Evolutionary conservation across 2,329 filamentous ascomycete genomes (phyloP).

Genomic region (Neodidymelliopsis sp.): DNA sequence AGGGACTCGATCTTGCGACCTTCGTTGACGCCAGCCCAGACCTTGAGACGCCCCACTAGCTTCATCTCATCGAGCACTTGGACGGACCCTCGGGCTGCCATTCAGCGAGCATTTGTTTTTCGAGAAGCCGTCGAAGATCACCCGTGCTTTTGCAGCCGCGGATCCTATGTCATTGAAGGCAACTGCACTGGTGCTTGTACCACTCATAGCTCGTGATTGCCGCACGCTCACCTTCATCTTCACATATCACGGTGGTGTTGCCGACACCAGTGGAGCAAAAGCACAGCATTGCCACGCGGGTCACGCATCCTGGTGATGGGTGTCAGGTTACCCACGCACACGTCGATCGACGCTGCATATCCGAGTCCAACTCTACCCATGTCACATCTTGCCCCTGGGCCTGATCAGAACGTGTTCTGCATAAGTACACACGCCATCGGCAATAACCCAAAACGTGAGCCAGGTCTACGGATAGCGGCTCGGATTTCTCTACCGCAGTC

Average conservation of each 20-base stretch:
- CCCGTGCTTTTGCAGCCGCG: neutral
- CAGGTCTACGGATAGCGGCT: neutral
- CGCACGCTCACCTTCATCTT: neutral
- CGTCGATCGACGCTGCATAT: conserved; percentile 5
- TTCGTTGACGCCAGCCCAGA: conserved; percentile 10
- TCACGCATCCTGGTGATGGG: neutral
- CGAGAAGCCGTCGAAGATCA: conserved; percentile 3
- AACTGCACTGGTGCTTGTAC: neutral
- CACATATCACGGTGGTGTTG: neutral
- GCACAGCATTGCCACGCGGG: neutral
- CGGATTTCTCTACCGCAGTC: no score
- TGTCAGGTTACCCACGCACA: neutral
- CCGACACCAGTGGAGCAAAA: neutral
- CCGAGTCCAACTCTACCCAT: conserved; percentile 4
- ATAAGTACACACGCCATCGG: neutral
- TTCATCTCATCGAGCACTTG: conserved; percentile 1
- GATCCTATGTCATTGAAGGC: neutral
- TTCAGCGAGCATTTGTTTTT: conserved; percentile 8
- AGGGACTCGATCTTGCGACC: neutral
- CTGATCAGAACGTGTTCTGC: neutral
- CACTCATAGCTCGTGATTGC: neutral
- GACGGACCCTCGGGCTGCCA: neutral
- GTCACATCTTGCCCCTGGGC: conserved; percentile 4
- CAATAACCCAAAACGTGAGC: neutral
- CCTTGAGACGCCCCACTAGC: conserved; percentile 4